Conservation (phyloP, 306 rosid genomes). For the Alnus rubra region DNA sequence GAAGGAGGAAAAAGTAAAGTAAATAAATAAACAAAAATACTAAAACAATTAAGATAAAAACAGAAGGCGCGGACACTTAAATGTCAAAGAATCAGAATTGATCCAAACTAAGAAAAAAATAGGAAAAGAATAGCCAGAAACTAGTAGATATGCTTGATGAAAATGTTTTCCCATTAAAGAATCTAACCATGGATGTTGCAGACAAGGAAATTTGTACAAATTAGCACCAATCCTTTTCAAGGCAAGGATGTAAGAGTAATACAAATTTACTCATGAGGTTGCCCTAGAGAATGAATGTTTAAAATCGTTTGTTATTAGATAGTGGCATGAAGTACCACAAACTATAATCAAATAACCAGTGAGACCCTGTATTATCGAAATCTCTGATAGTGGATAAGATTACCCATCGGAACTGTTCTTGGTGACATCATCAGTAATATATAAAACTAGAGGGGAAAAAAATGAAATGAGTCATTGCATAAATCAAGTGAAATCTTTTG, state of each 20-base stretch:
- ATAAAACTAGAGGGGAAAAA: too few relatives aligned
- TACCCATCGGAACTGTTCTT: background rate
- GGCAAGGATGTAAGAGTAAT: too few relatives aligned
- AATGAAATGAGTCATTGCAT: too few relatives aligned
- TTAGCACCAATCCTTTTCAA: too few relatives aligned
- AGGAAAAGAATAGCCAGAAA: background rate
- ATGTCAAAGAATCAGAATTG: background rate
- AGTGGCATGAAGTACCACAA: background rate
- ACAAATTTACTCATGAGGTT: background rate
- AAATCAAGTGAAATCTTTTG: too few relatives aligned
- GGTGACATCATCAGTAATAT: background rate
- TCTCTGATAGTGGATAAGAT: background rate
- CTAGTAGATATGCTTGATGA: too few relatives aligned
- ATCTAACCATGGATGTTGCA: too few relatives aligned
- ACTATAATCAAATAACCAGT: background rate
- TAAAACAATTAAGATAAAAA: background rate
- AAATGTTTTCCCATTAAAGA: too few relatives aligned
- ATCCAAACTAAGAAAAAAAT: background rate
- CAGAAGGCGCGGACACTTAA: background rate
- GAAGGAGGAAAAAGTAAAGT: background rate
- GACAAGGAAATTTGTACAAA: too few relatives aligned
- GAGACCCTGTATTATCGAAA: background rate
- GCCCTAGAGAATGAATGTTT: background rate
- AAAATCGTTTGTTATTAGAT: too few relatives aligned
- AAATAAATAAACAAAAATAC: background rate